Evolutionary conservation across 2,329 filamentous ascomycete species (phyloP).

Genomic region (Ascochyta clinopodiicola): DNA sequence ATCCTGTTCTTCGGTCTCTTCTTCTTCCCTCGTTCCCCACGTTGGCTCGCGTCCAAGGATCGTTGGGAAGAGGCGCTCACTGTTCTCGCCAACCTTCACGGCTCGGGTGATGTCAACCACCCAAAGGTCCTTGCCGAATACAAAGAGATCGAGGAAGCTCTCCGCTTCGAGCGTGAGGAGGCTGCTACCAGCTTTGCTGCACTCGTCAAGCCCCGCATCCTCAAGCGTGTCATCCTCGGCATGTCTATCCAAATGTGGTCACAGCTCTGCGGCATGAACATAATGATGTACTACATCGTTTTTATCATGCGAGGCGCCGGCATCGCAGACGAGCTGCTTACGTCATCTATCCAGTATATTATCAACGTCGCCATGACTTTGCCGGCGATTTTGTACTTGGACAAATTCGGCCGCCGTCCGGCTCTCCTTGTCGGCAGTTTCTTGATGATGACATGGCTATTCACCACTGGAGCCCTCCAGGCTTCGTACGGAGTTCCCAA

Average conservation of each 20-base stretch:
- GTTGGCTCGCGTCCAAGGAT: constrained; percentile 73
- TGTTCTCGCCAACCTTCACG: constrained; percentile 63
- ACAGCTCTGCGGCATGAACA: constrained; percentile 61
- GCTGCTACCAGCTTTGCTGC: constrained; percentile 58
- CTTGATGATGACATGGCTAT: constrained; percentile 65
- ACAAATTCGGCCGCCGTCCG: constrained; percentile 64
- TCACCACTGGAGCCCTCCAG: constrained; percentile 66
- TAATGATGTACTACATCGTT: constrained; percentile 64
- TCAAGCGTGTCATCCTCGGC: constrained; percentile 64
- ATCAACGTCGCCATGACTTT: constrained; percentile 68
- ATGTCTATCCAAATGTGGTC: constrained; percentile 44
- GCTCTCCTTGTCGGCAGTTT: constrained; percentile 63
- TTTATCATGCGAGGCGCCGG: constrained; percentile 67
- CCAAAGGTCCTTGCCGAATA: constrained; percentile 69
- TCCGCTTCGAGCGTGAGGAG: constrained; percentile 62
- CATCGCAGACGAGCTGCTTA: constrained; percentile 64
- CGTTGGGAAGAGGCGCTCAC: constrained; percentile 70
- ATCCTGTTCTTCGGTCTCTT: constrained; percentile 50
- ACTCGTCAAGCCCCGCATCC: constrained; percentile 59
- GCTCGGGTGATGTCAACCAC: constrained; percentile 61
- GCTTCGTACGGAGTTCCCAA: constrained; percentile 61
- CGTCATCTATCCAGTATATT: constrained; percentile 68
- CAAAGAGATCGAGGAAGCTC: constrained; percentile 64
- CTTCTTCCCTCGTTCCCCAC: constrained; percentile 61
- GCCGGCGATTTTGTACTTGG: constrained; percentile 66